Evolutionary conservation across 257 asterid genomes (phyloP).

Genomic region (Solanum ahanhuiri): DNA sequence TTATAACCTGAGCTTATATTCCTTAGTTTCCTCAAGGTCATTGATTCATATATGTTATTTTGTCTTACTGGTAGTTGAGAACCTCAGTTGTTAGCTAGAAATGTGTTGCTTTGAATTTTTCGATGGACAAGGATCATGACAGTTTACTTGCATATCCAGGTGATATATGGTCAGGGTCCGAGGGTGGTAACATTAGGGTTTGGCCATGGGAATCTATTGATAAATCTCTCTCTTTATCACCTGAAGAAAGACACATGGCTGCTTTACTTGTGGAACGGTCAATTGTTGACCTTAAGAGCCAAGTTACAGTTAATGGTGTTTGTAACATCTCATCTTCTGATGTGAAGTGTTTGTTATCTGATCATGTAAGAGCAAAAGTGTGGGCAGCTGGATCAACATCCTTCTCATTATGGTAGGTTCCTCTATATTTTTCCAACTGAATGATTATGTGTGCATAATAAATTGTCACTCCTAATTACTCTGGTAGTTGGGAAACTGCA

Average conservation of each 20-base stretch:
- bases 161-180: conserved; percentile 93
- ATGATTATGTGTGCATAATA: neutral
- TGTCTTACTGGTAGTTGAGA: neutral
- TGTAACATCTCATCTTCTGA: conserved; percentile 82
- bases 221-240: conserved; percentile 66
- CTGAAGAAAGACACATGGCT: conserved; percentile 87
- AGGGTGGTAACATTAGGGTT: conserved; percentile 59
- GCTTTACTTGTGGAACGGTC: conserved; percentile 80
- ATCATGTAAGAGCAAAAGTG: conserved; percentile 50
- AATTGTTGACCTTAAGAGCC: conserved; percentile 63
- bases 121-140: neutral
- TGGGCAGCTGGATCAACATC: conserved; percentile 78
- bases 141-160: conserved; percentile 26
- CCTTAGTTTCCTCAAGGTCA: neutral
- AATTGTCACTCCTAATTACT: conserved; percentile 6
- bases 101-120: neutral
- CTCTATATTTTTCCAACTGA: neutral
- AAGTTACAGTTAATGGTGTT: conserved; percentile 75
- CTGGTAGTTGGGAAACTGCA: conserved; percentile 14
- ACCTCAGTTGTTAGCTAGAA: neutral
- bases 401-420: conserved; percentile 67
- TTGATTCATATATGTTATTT: neutral
- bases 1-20: neutral
- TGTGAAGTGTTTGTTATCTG: conserved; percentile 63
- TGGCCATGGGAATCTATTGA: conserved; percentile 93